These are phyloP conservation scores for Chlorella sorokiniana DNA, from an alignment of 139 green algal species.

Conservation along the genomic window DNA sequence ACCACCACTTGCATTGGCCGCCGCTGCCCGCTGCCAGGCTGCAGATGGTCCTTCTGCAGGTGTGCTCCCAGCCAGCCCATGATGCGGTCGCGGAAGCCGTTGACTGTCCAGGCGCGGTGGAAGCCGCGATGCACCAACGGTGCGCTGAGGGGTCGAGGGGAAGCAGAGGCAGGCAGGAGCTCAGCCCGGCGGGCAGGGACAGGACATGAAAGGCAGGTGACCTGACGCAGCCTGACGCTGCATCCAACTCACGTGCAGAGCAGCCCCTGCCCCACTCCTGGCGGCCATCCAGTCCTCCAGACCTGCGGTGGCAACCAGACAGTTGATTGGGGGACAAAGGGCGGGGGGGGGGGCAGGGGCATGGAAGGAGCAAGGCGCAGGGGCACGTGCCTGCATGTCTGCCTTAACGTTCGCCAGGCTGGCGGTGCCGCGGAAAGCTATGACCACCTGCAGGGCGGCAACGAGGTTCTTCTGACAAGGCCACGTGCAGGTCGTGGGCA, in stretches of 20 bases:
- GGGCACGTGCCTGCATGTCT: conserved; percentile 27
- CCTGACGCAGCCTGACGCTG: neutral
- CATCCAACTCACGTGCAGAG: conserved; percentile 23
- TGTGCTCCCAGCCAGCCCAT: neutral
- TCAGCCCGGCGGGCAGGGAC: neutral
- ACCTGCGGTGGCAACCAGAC: neutral
- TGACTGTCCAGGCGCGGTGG: conserved; percentile 14
- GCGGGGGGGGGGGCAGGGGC: neutral
- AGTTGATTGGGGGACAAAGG: no score
- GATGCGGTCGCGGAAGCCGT: neutral
- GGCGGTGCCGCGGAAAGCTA: conserved; percentile 40
- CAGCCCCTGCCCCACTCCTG: neutral
- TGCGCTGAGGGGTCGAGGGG: neutral
- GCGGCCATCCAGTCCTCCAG: conserved; percentile 23
- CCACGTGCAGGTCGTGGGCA: no score
- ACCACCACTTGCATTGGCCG: neutral
- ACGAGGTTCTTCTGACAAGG: no score
- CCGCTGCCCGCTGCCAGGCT: neutral
- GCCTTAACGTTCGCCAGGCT: conserved; percentile 32
- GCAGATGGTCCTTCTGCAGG: neutral
- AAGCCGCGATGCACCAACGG: conserved; percentile 47
- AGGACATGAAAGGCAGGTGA: neutral
- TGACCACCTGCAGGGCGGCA: conserved; percentile 1
- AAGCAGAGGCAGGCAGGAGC: neutral
- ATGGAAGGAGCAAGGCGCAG: neutral